Evolutionary conservation across 2,329 filamentous ascomycete species (phyloP).

Genomic region (Claviceps sp.): DNA sequence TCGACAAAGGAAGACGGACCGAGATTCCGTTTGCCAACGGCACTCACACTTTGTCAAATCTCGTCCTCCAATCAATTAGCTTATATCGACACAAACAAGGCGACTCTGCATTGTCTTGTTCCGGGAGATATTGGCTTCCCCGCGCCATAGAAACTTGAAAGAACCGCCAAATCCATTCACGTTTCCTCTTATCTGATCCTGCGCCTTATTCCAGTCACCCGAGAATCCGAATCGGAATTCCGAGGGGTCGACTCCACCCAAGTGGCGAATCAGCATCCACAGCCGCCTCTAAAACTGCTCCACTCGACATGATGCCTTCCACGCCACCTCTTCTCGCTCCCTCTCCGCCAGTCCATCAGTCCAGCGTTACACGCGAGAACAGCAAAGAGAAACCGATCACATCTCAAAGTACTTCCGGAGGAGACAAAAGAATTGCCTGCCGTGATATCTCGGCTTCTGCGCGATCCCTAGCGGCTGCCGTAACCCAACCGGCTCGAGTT

Average conservation of each 20-base stretch:
- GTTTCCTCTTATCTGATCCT: constrained; percentile 6
- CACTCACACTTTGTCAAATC: not conserved
- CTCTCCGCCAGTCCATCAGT: constrained; percentile 8
- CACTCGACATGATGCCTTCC: constrained; percentile 12
- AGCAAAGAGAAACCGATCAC: constrained; percentile 1
- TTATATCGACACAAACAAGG: not conserved
- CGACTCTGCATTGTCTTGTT: not conserved
- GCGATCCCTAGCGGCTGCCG: constrained; percentile 5
- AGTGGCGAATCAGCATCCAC: constrained; percentile 3
- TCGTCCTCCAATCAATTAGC: not conserved
- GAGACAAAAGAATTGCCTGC: not conserved
- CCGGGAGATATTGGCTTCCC: not conserved
- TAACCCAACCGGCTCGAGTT: constrained; percentile 11
- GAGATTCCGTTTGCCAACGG: not conserved
- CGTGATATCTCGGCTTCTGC: constrained; percentile 8
- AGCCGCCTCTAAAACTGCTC: constrained; percentile 6
- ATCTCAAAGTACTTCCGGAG: not conserved
- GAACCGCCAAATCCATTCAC: not conserved
- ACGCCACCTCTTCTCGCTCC: constrained; percentile 10
- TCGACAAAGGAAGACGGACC: not conserved
- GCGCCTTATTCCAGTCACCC: not conserved
- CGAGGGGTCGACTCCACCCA: constrained; percentile 9
- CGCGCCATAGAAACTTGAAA: not conserved
- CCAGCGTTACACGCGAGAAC: not conserved
- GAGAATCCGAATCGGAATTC: constrained; percentile 14